phyloP scores from a whole-genome alignment of 441 rosid genomes.

The Croton setiger region DNA sequence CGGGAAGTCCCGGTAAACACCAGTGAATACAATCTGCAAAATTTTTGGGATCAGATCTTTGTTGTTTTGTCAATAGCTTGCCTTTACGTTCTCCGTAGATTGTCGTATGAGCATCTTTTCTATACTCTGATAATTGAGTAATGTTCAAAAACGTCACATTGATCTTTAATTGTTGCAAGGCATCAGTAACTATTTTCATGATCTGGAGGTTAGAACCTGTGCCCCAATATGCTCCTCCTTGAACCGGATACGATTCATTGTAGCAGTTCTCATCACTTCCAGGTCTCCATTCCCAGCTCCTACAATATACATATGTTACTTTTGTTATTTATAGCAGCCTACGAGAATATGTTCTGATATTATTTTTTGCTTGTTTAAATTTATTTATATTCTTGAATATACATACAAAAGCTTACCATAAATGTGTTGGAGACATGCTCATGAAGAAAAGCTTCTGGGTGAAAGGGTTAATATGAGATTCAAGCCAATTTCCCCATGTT shows the following conservation, averaged over 20 bases:
- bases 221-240: slow-evolving; percentile 68
- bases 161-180: slow-evolving; percentile 39
- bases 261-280: slow-evolving; percentile 77
- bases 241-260: slow-evolving; percentile 66
- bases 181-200: slow-evolving; percentile 55
- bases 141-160: slow-evolving; percentile 65
- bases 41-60: slow-evolving; percentile 49
- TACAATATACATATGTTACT: not conserved
- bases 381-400: too few relatives aligned
- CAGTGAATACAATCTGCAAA: slow-evolving; percentile 94
- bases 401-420: slow-evolving; percentile 47
- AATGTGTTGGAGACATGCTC: slow-evolving; percentile 91
- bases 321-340: too few relatives aligned
- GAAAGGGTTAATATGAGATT: slow-evolving; percentile 51
- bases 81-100: slow-evolving; percentile 79
- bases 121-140: slow-evolving; percentile 75
- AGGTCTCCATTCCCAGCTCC: slow-evolving; percentile 82
- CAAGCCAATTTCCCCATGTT: slow-evolving; percentile 86
- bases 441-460: slow-evolving; percentile 79
- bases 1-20: slow-evolving; percentile 96
- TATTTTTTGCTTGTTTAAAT: too few relatives aligned
- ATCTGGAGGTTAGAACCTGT: slow-evolving; percentile 78
- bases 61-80: slow-evolving; percentile 42
- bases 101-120: slow-evolving; percentile 82
- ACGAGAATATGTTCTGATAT: too few relatives aligned